Evolutionary conservation across 2,329 filamentous ascomycete species (phyloP), one percentile per base, ranked within the genome.

Genomic region (Pestalotiopsis sp.): DNA sequence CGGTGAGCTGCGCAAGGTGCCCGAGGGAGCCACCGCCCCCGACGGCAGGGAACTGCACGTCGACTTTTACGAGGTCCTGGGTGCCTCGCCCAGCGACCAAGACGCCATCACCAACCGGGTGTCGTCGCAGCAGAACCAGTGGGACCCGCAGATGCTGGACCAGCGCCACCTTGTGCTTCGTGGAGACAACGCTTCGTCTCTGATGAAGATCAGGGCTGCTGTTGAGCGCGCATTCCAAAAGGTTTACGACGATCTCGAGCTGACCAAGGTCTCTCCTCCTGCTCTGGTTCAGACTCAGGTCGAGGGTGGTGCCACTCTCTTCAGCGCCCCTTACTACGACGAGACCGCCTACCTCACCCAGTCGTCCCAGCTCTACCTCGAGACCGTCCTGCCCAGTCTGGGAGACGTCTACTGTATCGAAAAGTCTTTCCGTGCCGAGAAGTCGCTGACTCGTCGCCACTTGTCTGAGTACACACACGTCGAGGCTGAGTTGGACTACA

Each of bases 381-480:
- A 99, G 86, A 99, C 96, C 39, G 94, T 92, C 73, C 85, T 99
- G 39, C 94, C 95, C 12, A 93, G 92, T 65, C 87, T 98, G 76
- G 96, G 96, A 74, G 93, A 98, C 79, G 94, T 98, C 66, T 99
- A 97, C 88, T 98, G 95, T 80, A 95, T 99, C 76, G 95, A 97
- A 82, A 97, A 97, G 81, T 98, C 95, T 1, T 99, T 99, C 91
- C 95, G 96, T 71, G 96, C 96, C 14, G 96, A 99, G 83, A 98
- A 98, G 84, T 95, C 92, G 6, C 86, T 98, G 68, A 99, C 96
- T 64, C 92, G 96, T 71, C 93, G 96, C 77, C 96, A 99, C 80
- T 84, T 99, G 76, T 93, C 94, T 62, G 96, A 99, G 83, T 99
- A 98, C 85, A 97, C 95, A 1, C 96, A 99, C 84, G 89, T 99